phyloP scores from a whole-genome alignment of 2,329 filamentous ascomycete species.

The Phoma sp. region DNA sequence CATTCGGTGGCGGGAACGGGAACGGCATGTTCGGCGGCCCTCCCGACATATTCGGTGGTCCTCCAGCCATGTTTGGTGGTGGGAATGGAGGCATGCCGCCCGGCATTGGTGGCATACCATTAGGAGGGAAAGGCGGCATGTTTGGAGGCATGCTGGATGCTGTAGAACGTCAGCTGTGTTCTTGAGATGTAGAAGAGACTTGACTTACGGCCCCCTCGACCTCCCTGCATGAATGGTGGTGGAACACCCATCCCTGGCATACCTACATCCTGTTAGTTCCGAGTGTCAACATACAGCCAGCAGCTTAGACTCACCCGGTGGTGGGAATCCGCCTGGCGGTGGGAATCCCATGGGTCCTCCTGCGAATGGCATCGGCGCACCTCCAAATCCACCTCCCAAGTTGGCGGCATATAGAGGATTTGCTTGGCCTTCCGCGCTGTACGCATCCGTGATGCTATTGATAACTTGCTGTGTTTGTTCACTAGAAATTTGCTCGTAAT shows the following conservation, averaged over 20 bases:
- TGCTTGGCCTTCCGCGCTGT: constrained; percentile 89
- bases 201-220: constrained; percentile 48
- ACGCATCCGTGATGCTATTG: constrained; percentile 95
- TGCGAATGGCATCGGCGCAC: no score
- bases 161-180: constrained; percentile 4
- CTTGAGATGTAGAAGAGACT: no score
- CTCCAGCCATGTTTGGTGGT: constrained; percentile 25
- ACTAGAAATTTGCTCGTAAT: constrained; percentile 98
- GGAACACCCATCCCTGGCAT: constrained; percentile 42
- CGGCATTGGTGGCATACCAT: constrained; percentile 44
- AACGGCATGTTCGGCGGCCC: constrained; percentile 39
- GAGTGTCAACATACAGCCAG: neutral
- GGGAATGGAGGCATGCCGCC: constrained; percentile 49
- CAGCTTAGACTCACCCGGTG: constrained; percentile 19
- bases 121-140: constrained; percentile 42
- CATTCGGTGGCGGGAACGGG: constrained; percentile 35
- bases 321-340: constrained; percentile 22
- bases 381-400: constrained; percentile 56
- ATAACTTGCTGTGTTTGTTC: constrained; percentile 99
- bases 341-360: constrained; percentile 30
- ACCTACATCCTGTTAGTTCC: constrained; percentile 25
- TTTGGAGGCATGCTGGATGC: constrained; percentile 39
- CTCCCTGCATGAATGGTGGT: constrained; percentile 48
- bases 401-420: constrained; percentile 75
- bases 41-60: constrained; percentile 4